Percentiles rank a stretch among this genome's conserved stretches.
phyloP scores from a whole-genome alignment of 2,329 filamentous ascomycete genomes.

The Decorospora gaudefroyi region DNA sequence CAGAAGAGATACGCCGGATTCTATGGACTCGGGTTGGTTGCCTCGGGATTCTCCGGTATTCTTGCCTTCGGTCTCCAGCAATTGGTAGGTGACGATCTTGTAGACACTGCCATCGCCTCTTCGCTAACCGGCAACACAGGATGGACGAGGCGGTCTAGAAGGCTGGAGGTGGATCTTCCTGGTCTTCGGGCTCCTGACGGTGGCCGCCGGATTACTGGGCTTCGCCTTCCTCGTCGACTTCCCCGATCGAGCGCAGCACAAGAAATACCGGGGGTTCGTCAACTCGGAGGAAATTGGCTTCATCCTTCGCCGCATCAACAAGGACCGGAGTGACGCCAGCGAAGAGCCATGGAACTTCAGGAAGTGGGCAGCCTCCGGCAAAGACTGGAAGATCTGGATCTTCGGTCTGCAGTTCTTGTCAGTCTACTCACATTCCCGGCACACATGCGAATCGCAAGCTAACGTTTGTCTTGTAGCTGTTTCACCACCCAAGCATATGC shows the following conservation, averaged over 20 bases:
- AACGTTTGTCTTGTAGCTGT: too few relatives aligned
- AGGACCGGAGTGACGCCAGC: constrained; percentile 58
- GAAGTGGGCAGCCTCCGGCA: constrained; percentile 54
- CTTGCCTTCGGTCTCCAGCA: constrained; percentile 72
- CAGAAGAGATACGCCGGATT: constrained; percentile 71
- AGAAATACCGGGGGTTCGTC: constrained; percentile 52
- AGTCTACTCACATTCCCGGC: not conserved
- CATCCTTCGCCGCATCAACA: constrained; percentile 57
- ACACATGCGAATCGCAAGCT: not conserved
- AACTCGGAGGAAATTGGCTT: constrained; percentile 54
- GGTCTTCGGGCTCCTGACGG: constrained; percentile 51
- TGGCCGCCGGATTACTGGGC: constrained; percentile 46
- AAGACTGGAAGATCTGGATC: constrained; percentile 60
- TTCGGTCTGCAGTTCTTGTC: constrained; percentile 56
- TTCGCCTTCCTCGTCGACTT: constrained; percentile 55
- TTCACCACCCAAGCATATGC: constrained; percentile 71
- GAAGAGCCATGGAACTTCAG: constrained; percentile 54
- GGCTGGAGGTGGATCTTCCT: too few relatives aligned
- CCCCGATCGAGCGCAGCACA: constrained; percentile 51
- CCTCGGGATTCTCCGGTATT: constrained; percentile 69
- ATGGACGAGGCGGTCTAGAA: too few relatives aligned
- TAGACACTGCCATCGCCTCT: too few relatives aligned
- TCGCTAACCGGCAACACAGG: too few relatives aligned
- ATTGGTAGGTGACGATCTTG: too few relatives aligned
- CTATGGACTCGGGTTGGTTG: constrained; percentile 69